phyloP scores from a whole-genome alignment of 257 asterid genomes.

The Leonotis leonurus region DNA sequence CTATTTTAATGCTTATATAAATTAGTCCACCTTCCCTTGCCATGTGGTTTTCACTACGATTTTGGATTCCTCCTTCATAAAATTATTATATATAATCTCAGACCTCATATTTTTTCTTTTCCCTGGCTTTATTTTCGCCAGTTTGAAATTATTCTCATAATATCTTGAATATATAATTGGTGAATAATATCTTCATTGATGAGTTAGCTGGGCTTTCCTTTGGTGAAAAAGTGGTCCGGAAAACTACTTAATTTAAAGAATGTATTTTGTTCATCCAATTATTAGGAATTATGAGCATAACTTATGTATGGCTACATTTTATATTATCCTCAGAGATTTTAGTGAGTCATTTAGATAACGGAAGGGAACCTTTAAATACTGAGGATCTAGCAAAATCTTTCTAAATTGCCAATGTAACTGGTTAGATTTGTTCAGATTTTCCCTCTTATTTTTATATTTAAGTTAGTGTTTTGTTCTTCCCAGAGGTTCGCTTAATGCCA shows the following conservation, averaged over 20 bases:
- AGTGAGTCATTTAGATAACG: conserved; percentile 29
- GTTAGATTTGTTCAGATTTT: conserved; percentile 47
- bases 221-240: conserved; percentile 7
- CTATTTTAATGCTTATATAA: background rate
- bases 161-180: conserved; percentile 8
- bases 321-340: conserved; percentile 25
- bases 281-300: background rate
- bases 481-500: conserved; percentile 25
- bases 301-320: background rate
- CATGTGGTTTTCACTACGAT: conserved; percentile 41
- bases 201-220: conserved; percentile 8
- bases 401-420: conserved; percentile 24
- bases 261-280: conserved; percentile 9
- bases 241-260: background rate
- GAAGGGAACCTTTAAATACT: conserved; percentile 21
- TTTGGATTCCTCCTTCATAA: conserved; percentile 18
- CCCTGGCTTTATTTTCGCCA: background rate
- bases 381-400: conserved; percentile 27
- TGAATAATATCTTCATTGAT: conserved; percentile 18
- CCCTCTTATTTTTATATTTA: background rate
- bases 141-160: background rate
- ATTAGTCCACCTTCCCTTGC: conserved; percentile 39
- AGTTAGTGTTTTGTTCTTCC: conserved; percentile 13
- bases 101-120: background rate
- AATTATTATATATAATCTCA: conserved; percentile 5